A percentile compares a stretch with the other conserved stretches of the same genome.
Conservation (phyloP, 768 basidiomycete genomes). For the Serendipita vermifera region DNA sequence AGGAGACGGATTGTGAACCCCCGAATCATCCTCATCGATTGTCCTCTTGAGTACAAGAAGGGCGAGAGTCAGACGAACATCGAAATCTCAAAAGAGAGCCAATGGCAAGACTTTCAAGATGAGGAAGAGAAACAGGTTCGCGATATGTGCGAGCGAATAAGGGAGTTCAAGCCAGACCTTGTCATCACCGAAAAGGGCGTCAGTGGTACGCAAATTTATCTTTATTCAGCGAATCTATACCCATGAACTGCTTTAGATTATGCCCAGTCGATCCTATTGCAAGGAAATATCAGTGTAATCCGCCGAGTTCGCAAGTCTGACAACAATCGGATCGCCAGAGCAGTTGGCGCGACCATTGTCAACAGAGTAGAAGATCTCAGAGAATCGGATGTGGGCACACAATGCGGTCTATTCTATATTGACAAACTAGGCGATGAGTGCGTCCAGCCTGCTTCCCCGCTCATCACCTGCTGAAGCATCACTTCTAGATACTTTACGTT, state of each 20-base stretch:
- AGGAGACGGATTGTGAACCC: conserved; percentile 80
- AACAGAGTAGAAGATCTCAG: conserved; percentile 92
- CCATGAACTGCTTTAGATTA: conserved; percentile 43
- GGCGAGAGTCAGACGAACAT: conserved; percentile 98
- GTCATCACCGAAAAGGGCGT: conserved; percentile 97
- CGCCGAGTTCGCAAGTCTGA: conserved; percentile 98
- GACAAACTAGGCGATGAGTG: conserved; percentile 96
- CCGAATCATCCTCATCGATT: conserved; percentile 79
- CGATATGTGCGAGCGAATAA: conserved; percentile 62
- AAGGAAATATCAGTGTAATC: conserved; percentile 80
- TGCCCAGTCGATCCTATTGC: conserved; percentile 81
- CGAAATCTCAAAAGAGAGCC: conserved; percentile 86
- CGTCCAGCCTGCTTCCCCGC: too few species aligned
- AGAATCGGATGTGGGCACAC: conserved; percentile 80
- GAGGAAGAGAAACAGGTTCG: conserved; percentile 98
- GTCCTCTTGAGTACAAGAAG: conserved; percentile 97
- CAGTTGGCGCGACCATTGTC: conserved; percentile 90
- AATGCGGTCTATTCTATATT: conserved; percentile 91
- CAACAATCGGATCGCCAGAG: conserved; percentile 95
- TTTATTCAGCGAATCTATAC: neutral
- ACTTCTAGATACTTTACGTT: conserved; percentile 99
- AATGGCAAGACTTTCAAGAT: conserved; percentile 84
- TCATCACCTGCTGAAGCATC: too few species aligned
- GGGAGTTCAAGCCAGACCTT: conserved; percentile 91
- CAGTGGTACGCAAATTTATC: conserved; percentile 50